Evolutionary conservation across 192 early-diverging fungal genomes (phyloP), one percentile per base, ranked within the genome.

Genomic region (Coemansia sp.): DNA sequence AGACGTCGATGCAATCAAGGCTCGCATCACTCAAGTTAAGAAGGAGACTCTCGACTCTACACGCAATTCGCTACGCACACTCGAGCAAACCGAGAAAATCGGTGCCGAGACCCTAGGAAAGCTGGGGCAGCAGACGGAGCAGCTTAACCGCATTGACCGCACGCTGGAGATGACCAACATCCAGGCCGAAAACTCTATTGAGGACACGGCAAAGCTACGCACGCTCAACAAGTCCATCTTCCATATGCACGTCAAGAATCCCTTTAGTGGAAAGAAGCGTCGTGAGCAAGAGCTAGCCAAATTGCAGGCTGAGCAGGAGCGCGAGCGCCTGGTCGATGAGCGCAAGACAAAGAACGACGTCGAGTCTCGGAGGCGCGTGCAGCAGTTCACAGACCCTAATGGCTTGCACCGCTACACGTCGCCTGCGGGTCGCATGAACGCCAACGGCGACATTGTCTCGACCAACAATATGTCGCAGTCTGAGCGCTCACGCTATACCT

Each of bases 161-260:
- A 88, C 85, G 64, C 63, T 92, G 40, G 91, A 91, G 61, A 75
- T 89, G 59, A 69, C 75, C 49, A 83, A 50, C 50, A 47, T 83
- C 23, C 47, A 72, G 38, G 80, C 80, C 0, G 66, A 74, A 13
- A 74, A 72, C 53, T 77, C 80, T 4, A 73, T 78, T 10, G 76
- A 74, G 23, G 44, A 74, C 30, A 71, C 80, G 23, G 62, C 68
- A 52, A 74, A 69, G 52, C 76, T 83, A 52, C 80, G 76, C 32
- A 77, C 76, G 57, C 77, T 92, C 17, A 93, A 91, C 73, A 85
- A 87, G 63, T 93, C 91, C 21, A 93, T 93, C 57, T 91, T 93
- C 76, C 86, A 88, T 11, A 77, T 89, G 13, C 87, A 88, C 35
- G 68, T 91, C 46, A 84, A 85, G 61, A 91, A 91, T 50, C 91